phyloP scores from a whole-genome alignment of 805 yeast species.

The Wickerhamiella sergipiensis region DNA sequence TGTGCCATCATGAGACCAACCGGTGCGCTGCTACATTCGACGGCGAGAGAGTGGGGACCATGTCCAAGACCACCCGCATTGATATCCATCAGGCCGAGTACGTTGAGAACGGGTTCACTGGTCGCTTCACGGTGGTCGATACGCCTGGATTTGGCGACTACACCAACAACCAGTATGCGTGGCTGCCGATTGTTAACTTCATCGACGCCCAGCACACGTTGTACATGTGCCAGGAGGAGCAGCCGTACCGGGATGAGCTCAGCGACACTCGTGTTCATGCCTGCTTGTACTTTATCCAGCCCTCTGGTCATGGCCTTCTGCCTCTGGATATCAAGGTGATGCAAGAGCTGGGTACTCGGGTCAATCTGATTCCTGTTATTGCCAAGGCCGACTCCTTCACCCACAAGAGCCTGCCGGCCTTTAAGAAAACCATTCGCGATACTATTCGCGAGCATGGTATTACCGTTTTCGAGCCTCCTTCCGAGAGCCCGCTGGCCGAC shows the following conservation, averaged over 20 bases:
- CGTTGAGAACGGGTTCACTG: constrained; percentile 70
- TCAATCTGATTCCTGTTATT: constrained; percentile 78
- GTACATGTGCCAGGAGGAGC: constrained; percentile 86
- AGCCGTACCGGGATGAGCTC: constrained; percentile 46
- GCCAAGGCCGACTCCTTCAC: constrained; percentile 81
- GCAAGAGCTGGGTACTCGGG: constrained; percentile 69
- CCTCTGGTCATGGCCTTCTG: constrained; percentile 77
- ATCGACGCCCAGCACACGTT: constrained; percentile 84
- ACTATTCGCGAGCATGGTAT: constrained; percentile 77
- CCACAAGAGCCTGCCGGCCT: constrained; percentile 49
- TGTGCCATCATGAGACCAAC: constrained; percentile 24
- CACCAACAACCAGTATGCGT: constrained; percentile 49
- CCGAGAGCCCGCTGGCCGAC: constrained; percentile 48
- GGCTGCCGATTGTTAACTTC: constrained; percentile 57
- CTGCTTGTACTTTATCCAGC: constrained; percentile 78
- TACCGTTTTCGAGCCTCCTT: constrained; percentile 37
- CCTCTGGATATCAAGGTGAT: constrained; percentile 81
- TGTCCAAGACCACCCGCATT: constrained; percentile 57
- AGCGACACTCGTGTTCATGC: constrained; percentile 80
- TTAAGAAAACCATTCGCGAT: constrained; percentile 61
- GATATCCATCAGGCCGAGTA: constrained; percentile 67
- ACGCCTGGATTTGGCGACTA: constrained; percentile 81
- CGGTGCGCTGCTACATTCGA: constrained; percentile 17
- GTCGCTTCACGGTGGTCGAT: constrained; percentile 70
- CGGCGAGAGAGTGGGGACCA: constrained; percentile 34